Evolutionary conservation across 257 asterid species (phyloP).

Genomic region (Mentha longifolia): DNA sequence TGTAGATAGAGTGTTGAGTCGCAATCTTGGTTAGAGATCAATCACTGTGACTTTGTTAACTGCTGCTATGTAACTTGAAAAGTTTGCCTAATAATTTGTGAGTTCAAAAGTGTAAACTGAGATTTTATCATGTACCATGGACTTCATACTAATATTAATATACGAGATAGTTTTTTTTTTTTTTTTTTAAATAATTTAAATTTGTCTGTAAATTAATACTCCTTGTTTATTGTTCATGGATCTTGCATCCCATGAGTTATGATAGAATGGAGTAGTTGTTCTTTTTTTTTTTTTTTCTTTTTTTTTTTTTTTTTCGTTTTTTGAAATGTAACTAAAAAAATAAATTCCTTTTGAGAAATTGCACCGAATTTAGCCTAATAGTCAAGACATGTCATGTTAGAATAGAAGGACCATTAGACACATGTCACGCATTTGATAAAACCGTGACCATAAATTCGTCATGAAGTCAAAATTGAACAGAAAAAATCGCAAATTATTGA

Average conservation of each 20-base stretch:
- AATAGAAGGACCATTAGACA: too few relatives aligned
- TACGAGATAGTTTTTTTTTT: not conserved
- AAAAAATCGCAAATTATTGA: not conserved
- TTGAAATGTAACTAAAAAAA: too few relatives aligned
- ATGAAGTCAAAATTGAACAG: too few relatives aligned
- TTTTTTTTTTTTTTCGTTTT: too few relatives aligned
- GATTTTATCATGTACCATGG: slow-evolving; percentile 22
- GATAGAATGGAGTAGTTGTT: too few relatives aligned
- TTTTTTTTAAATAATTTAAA: not conserved
- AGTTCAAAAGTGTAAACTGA: slow-evolving; percentile 18
- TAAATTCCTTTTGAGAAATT: too few relatives aligned
- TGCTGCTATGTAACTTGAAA: slow-evolving; percentile 31
- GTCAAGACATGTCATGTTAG: too few relatives aligned
- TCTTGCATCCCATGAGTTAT: not conserved
- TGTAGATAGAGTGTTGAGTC: slow-evolving; percentile 54
- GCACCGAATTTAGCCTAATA: too few relatives aligned
- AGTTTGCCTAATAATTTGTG: slow-evolving; percentile 18
- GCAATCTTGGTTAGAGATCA: slow-evolving; percentile 28
- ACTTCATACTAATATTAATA: not conserved
- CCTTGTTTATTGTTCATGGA: not conserved
- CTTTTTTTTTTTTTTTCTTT: too few relatives aligned
- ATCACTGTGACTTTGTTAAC: slow-evolving; percentile 35
- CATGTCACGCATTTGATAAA: too few relatives aligned
- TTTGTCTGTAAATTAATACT: too few relatives aligned
- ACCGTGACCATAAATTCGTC: too few relatives aligned